Base-by-base conservation (phyloP, 2,329 filamentous ascomycete genomes). In the Aureobasidium namibiae region DNA sequence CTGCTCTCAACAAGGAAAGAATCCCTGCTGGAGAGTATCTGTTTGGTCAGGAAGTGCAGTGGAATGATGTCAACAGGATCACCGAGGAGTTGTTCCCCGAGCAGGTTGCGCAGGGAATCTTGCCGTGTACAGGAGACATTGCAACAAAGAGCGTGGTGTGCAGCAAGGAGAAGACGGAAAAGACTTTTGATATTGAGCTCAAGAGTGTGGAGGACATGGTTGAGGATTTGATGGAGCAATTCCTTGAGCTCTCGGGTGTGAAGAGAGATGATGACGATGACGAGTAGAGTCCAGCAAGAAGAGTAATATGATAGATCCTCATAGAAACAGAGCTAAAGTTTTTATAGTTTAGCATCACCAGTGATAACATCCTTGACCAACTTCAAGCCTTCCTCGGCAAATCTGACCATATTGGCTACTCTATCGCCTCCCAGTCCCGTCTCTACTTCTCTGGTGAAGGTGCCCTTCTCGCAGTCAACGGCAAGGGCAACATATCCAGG, bases 401-500 rank as follows among this genome's bases (percentile, higher is more conserved):
- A 87, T 38, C 70, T 69, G 61, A 86, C 75, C 84, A 87, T 87
- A 66, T 87, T 87, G 53, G 64, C 78, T 66, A 81, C 78, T 59
- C 84, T 72, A 66, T 85, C 78, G 2, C 69, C 73, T 9, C 75
- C 78, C 24, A 78, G 69, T 8, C 78, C 80, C 1, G 83, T 86
- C 54, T 82, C 76, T 29, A 82, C 65, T 68, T 86, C 84, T 58
- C 75, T 76, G 56, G 75, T 80, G 61, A 77, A 75, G 0, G 74
- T 78, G 0, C 78, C 81, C n/a, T 71, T 71, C 18, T 80, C 76
- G 14, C 75, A 76, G 23, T 78, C 78, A 8, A 86, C 80, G n/a
- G 83, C 83, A 38, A 87, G 68, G 16, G 83, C 83, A 29, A 86
- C 81, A 74, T 85, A 86, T 1, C 83, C 84, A 73, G 83, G 83